Conservation (phyloP, 371 early-diverging fungal species). For the Actinomortierella ambigua region DNA sequence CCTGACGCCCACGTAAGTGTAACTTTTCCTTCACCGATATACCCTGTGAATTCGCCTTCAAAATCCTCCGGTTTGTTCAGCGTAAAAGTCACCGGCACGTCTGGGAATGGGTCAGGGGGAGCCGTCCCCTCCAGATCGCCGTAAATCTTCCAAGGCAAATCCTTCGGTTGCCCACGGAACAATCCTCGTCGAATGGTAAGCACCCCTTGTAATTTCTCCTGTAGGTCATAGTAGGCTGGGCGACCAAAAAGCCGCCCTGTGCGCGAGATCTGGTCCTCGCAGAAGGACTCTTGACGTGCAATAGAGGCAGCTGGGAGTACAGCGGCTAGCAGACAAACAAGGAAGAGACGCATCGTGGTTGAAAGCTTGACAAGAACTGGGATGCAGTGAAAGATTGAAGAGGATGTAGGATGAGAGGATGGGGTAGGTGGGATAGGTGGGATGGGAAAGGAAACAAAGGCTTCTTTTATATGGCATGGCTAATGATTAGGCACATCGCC, state of each 20-base stretch:
- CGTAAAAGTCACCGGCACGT: background rate
- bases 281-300: constrained; percentile 6
- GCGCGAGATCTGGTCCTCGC: too few species aligned
- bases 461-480: too few species aligned
- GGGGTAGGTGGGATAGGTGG: too few species aligned
- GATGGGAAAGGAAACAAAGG: too few species aligned
- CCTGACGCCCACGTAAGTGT: constrained; percentile 5
- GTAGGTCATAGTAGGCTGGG: constrained; percentile 6
- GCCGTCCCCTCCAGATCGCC: constrained; percentile 3
- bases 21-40: constrained; percentile 5
- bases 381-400: too few species aligned
- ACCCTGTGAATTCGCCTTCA: background rate
- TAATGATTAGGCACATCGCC: too few species aligned
- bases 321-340: constrained; percentile 10
- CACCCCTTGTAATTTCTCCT: constrained; percentile 4
- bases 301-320: constrained; percentile 2
- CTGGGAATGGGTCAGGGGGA: too few species aligned
- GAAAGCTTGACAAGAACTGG: constrained; percentile 1
- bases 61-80: background rate
- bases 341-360: constrained; percentile 3
- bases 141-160: constrained; percentile 5
- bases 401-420: too few species aligned
- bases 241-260: constrained; percentile 9
- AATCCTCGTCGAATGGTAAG: background rate
- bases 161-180: constrained; percentile 3